These are phyloP conservation scores for Coriaria nepalensis DNA, from an alignment of 306 rosid species.

Conservation along the genomic window DNA sequence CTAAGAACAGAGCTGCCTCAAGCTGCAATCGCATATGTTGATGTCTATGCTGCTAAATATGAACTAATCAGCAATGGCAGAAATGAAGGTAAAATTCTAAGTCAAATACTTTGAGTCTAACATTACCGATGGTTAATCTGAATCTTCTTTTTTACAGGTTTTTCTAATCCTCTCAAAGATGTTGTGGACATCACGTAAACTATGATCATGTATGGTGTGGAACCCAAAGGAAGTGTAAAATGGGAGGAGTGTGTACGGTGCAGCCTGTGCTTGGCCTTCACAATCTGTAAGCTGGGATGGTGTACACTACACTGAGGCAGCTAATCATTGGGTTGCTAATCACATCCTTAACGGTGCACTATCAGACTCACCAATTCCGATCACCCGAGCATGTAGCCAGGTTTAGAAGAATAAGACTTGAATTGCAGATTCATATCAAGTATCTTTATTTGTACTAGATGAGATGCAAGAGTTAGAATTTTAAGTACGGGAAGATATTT, in stretches of 20 bases:
- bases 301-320: constrained; percentile 81
- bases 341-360: constrained; percentile 51
- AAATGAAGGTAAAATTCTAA: constrained; percentile 35
- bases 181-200: constrained; percentile 82
- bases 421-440: neutral
- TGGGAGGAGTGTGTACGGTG: constrained; percentile 54
- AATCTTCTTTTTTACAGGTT: constrained; percentile 30
- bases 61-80: constrained; percentile 60
- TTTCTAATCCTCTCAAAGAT: constrained; percentile 53
- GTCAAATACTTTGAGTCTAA: neutral
- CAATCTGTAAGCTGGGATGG: constrained; percentile 69
- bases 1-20: constrained; percentile 65
- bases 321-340: constrained; percentile 62
- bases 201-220: constrained; percentile 85
- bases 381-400: constrained; percentile 47
- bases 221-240: constrained; percentile 26
- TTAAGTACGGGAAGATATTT: no score
- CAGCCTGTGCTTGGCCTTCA: constrained; percentile 54
- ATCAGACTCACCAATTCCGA: constrained; percentile 50
- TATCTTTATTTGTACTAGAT: no score
- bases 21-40: constrained; percentile 78
- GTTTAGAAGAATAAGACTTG: constrained; percentile 15
- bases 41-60: constrained; percentile 69
- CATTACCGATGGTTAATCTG: no score
- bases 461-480: no score